Conservation (phyloP, 192 early-diverging fungal species). For the Physocladia obscura region DNA sequence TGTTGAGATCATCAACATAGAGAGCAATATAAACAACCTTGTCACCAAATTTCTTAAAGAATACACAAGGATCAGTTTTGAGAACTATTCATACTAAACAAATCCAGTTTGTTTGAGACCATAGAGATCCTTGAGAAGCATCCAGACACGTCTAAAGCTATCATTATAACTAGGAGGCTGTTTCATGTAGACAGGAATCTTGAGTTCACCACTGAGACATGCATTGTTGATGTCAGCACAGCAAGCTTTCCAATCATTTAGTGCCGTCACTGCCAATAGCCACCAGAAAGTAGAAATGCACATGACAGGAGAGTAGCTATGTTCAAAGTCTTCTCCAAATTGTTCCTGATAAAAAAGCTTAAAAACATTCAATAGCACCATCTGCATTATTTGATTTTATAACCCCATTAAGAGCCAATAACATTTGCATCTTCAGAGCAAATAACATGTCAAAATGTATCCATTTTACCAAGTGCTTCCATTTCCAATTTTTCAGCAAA, state of each 20-base stretch:
- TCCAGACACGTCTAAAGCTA: background rate
- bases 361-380: slow-evolving; percentile 16
- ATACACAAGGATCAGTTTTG: background rate
- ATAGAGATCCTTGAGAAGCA: background rate
- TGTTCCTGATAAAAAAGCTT: slow-evolving; percentile 34
- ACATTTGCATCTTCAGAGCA: background rate
- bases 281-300: slow-evolving; percentile 8
- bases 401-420: slow-evolving; percentile 19
- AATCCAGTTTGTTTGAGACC: slow-evolving; percentile 15
- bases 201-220: background rate
- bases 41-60: background rate
- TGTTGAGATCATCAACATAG: slow-evolving; percentile 10
- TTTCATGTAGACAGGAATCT: background rate
- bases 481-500: background rate
- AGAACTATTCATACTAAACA: background rate
- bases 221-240: background rate
- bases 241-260: background rate
- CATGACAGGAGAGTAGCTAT: slow-evolving; percentile 34
- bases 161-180: background rate
- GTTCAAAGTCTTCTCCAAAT: slow-evolving; percentile 33
- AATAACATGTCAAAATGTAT: background rate
- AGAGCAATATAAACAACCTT: background rate
- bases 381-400: slow-evolving; percentile 7
- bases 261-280: background rate
- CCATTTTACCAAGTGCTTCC: background rate